Percentiles rank a stretch among this genome's conserved stretches.
phyloP scores from a whole-genome alignment of 192 early-diverging fungal species.

The Podila verticillata region DNA sequence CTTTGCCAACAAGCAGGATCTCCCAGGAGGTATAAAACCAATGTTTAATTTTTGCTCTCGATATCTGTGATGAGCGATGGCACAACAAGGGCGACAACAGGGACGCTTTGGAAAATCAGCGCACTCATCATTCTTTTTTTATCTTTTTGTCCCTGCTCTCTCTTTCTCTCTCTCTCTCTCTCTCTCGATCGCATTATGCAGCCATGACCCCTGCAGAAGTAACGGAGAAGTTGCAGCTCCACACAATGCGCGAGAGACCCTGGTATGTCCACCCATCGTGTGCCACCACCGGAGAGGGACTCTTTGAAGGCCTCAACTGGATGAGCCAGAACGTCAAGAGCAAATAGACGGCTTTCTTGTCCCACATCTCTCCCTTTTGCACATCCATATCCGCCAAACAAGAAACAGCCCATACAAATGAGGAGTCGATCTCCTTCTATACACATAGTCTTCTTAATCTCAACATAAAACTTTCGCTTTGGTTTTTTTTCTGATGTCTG shows the following conservation, averaged over 20 bases:
- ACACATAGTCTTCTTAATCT: too few species aligned
- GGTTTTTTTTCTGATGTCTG: too few species aligned
- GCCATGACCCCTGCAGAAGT: slow-evolving; percentile 97
- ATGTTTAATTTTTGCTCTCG: too few species aligned
- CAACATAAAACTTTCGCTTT: too few species aligned
- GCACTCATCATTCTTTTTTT: background rate
- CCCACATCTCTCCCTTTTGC: too few species aligned
- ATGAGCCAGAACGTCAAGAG: slow-evolving; percentile 82
- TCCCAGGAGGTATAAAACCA: slow-evolving; percentile 59
- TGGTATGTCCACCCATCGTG: slow-evolving; percentile 95
- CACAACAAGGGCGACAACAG: too few species aligned
- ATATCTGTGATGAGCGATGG: too few species aligned
- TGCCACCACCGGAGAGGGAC: slow-evolving; percentile 83
- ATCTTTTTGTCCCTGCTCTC: background rate
- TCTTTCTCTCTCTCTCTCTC: background rate
- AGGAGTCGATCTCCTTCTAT: too few species aligned
- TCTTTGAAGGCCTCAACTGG: slow-evolving; percentile 89
- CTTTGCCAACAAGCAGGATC: slow-evolving; percentile 87
- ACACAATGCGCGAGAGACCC: slow-evolving; percentile 84
- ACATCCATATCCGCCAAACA: too few species aligned
- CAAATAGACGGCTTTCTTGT: too few species aligned
- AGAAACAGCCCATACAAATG: too few species aligned
- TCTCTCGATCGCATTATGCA: slow-evolving; percentile 8
- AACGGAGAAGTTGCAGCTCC: slow-evolving; percentile 88
- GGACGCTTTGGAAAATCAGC: background rate